Percentiles rank a stretch among this genome's conserved stretches.
Conservation (phyloP, 345 rosid genomes). For the Eucalyptus marginata region DNA sequence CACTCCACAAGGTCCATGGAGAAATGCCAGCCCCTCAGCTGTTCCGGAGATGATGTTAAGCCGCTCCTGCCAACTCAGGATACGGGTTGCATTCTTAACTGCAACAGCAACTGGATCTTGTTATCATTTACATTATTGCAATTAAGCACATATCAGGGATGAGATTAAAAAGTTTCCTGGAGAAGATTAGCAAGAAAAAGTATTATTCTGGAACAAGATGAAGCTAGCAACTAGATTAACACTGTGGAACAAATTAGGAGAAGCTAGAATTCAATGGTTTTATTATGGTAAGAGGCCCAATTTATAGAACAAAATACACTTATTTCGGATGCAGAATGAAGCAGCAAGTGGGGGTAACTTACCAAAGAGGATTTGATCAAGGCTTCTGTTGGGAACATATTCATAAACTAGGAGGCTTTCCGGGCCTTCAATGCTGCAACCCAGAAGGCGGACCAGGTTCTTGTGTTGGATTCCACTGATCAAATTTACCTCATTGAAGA, state of each 20-base stretch:
- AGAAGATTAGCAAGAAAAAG: neutral
- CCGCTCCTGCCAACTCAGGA: too few relatives aligned
- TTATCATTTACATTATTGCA: too few relatives aligned
- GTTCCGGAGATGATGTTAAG: too few relatives aligned
- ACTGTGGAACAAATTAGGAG: neutral
- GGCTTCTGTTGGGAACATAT: constrained; percentile 6
- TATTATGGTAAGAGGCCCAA: neutral
- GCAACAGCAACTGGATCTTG: too few relatives aligned
- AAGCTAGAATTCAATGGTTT: neutral
- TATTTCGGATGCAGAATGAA: neutral
- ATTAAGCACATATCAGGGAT: too few relatives aligned
- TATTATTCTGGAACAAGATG: neutral
- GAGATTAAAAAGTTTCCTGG: neutral
- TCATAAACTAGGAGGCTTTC: constrained; percentile 10
- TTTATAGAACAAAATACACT: neutral
- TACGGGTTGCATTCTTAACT: too few relatives aligned
- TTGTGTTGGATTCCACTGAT: constrained; percentile 9
- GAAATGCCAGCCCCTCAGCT: too few relatives aligned
- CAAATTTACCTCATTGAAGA: constrained; percentile 13
- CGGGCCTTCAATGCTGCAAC: constrained; percentile 14
- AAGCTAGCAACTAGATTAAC: neutral
- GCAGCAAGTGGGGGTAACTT: neutral
- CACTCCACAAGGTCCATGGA: too few relatives aligned
- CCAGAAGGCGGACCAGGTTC: constrained; percentile 10
- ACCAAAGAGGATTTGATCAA: constrained; percentile 1